Evolutionary conservation across 192 early-diverging fungal species (phyloP), one percentile per base, ranked within the genome.

Genomic region (Umbelopsis sp.): DNA sequence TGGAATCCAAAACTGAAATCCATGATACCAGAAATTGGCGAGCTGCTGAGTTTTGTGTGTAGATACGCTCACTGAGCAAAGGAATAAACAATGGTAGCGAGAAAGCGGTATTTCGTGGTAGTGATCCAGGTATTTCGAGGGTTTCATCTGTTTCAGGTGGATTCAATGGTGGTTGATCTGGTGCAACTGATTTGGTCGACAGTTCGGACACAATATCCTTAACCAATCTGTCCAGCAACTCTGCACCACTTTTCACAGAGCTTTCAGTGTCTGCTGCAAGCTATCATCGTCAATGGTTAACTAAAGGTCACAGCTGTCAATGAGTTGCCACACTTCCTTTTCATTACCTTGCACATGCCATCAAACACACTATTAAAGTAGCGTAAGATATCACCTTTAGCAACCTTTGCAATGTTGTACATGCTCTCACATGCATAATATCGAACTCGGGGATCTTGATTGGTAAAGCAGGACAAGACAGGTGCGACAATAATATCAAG

Each of bases 281-380:
- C 92, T 95, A 14, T 65, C 0, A 50, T 65, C 45, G 29, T 43
- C 20, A 72, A 43, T 21, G 47, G 20, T n/a, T 49, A n/a, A 21
- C 16, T 17, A 49, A 16, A 21, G 14, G n/a, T 11, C 5, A 41
- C 38, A 41, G 12, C 0, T 41, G 12, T 6, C 8, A 49, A n/a
- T 47, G 14, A 47, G 5, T 4, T 47, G 17, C 16, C 10, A 49
- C 16, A 7, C 1, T 17, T 49, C 16, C 2, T n/a, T n/a, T 49
- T 9, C 1, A 6, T 80, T 75, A 97, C 94, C 77, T 96, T 92
- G 66, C 93, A 90, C 78, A 99, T 82, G 41, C 92, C 94, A 80
- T 99, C 98, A 87, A 99, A 98, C 5, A 99, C 90, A 43, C 96
- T 95, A 72, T 98, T 98, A 52, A 99, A 99, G 78, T 90, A 97